Conservation (phyloP, 257 asterid species). For the Schizonepeta tenuifolia region DNA sequence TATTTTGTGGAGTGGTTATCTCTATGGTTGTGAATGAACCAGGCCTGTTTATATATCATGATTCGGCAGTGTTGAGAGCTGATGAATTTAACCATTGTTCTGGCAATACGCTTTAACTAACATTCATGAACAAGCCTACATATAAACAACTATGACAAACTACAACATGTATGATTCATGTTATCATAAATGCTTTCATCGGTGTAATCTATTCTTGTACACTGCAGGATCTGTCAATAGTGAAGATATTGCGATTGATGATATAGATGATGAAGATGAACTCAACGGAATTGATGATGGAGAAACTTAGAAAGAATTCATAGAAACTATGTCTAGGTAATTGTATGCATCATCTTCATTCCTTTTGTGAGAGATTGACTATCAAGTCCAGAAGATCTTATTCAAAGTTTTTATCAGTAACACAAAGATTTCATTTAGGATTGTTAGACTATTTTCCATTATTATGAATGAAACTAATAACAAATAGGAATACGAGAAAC, state of each 20-base stretch:
- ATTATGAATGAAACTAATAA: not conserved
- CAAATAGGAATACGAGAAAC: not conserved
- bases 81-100: not conserved
- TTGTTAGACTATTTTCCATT: not conserved
- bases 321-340: conserved; percentile 10
- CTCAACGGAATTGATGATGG: conserved; percentile 36
- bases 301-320: conserved; percentile 32
- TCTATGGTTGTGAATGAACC: not conserved
- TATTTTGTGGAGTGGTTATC: not conserved
- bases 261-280: conserved; percentile 56
- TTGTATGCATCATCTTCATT: not conserved
- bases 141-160: not conserved
- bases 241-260: conserved; percentile 75
- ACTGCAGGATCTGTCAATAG: conserved; percentile 49
- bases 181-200: not conserved
- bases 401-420: not conserved
- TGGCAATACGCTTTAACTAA: not conserved
- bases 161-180: conserved; percentile 1
- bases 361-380: not conserved
- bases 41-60: conserved; percentile 2
- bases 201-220: conserved; percentile 12
- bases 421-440: not conserved
- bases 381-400: not conserved
- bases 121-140: not conserved
- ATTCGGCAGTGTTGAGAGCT: not conserved